A percentile compares a stretch with the other conserved stretches of the same genome.
These are phyloP conservation scores for Candida orba DNA, from an alignment of 805 yeast genomes.

Conservation along the genomic window DNA sequence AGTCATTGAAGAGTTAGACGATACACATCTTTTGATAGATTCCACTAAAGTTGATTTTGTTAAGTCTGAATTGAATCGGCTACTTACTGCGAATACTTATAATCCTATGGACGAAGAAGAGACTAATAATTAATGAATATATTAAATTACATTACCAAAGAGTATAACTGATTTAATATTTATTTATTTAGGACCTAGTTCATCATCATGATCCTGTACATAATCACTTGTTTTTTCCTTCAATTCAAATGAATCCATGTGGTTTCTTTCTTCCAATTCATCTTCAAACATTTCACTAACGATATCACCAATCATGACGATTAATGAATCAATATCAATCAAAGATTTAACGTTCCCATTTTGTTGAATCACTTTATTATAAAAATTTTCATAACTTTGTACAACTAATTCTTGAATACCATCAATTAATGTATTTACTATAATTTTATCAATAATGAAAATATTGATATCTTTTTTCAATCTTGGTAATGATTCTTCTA, in stretches of 20 bases:
- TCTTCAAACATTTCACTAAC: constrained; percentile 26
- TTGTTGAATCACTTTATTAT: constrained; percentile 26
- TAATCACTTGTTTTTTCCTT: background rate
- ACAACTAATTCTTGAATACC: constrained; percentile 58
- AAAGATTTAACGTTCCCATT: constrained; percentile 33
- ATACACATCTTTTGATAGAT: constrained; percentile 80
- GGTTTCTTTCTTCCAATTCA: constrained; percentile 11
- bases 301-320: constrained; percentile 36
- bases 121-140: constrained; percentile 9
- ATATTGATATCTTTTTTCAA: constrained; percentile 41
- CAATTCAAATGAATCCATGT: background rate
- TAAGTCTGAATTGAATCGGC: constrained; percentile 66
- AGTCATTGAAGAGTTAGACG: constrained; percentile 75
- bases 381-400: constrained; percentile 50
- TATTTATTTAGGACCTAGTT: constrained; percentile 3
- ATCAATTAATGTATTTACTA: constrained; percentile 47
- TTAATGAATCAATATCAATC: constrained; percentile 59
- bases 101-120: constrained; percentile 75
- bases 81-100: constrained; percentile 77
- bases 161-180: too few species aligned
- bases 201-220: constrained; percentile 9
- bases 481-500: constrained; percentile 50
- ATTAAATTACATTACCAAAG: background rate
- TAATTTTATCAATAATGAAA: constrained; percentile 51
- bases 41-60: constrained; percentile 68